Percentiles rank a stretch among this genome's conserved stretches.
Conservation (phyloP, 2,329 filamentous ascomycete genomes). For the Zymoseptoria brevis region DNA sequence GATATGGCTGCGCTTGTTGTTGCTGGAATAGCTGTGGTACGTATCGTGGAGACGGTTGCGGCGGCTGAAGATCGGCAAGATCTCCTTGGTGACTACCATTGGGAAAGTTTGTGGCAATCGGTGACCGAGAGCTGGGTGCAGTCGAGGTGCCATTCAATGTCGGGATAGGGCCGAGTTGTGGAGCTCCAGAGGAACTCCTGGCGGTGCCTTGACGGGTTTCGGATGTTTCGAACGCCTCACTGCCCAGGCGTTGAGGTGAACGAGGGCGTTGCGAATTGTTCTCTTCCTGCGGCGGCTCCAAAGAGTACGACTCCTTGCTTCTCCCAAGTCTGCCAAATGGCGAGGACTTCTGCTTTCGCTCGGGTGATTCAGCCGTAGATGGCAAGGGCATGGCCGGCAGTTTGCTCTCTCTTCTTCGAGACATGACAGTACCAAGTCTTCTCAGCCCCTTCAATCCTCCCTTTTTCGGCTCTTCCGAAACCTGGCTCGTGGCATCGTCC, state of each 20-base stretch:
- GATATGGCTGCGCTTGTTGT: slow-evolving; percentile 10
- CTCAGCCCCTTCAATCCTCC: slow-evolving; percentile 43
- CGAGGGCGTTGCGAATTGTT: slow-evolving; percentile 18
- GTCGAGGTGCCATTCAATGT: slow-evolving; percentile 19
- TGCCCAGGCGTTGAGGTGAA: slow-evolving; percentile 26
- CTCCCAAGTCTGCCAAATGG: slow-evolving; percentile 50
- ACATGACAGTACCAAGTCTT: slow-evolving; percentile 62
- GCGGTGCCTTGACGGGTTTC: slow-evolving; percentile 3
- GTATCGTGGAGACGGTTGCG: slow-evolving; percentile 16
- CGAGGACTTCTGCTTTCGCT: slow-evolving; percentile 48
- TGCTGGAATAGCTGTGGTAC: neutral
- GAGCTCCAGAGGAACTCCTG: slow-evolving; percentile 7
- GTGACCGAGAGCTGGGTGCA: neutral
- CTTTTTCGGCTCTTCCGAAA: slow-evolving; percentile 34
- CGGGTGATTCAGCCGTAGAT: slow-evolving; percentile 36
- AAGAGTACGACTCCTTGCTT: slow-evolving; percentile 50
- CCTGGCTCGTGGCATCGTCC: slow-evolving; percentile 19
- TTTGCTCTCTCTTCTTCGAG: slow-evolving; percentile 55
- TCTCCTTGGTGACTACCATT: slow-evolving; percentile 28
- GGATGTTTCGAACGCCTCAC: slow-evolving; percentile 24
- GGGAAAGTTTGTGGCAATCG: slow-evolving; percentile 12
- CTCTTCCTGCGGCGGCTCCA: slow-evolving; percentile 26
- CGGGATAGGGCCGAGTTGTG: slow-evolving; percentile 11
- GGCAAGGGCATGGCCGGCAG: slow-evolving; percentile 21
- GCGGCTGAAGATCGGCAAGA: slow-evolving; percentile 28